Conservation (phyloP, 2,329 filamentous ascomycete genomes). For the Penicillium sp. region DNA sequence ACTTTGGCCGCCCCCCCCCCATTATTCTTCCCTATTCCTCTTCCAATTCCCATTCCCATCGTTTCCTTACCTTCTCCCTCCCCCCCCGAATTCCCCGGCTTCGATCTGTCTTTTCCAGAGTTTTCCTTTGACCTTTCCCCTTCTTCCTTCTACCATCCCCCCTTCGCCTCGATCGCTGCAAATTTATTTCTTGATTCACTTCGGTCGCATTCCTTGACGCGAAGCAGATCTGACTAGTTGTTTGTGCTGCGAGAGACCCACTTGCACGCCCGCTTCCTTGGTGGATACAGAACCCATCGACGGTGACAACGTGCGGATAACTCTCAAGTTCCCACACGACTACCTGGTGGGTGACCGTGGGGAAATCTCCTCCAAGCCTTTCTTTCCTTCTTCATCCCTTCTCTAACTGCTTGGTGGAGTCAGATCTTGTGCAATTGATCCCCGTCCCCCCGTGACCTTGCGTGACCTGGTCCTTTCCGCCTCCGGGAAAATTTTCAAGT, state of each 20-base stretch:
- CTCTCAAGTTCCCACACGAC: conserved; percentile 39
- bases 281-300: conserved; percentile 42
- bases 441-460: conserved; percentile 1
- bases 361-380: conserved; percentile 38
- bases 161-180: conserved; percentile 11
- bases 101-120: conserved; percentile 20
- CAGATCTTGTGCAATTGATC: conserved; percentile 21
- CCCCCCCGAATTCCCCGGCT: conserved; percentile 19
- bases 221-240: conserved; percentile 37
- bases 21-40: conserved; percentile 14
- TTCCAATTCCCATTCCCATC: too few relatives aligned
- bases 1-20: conserved; percentile 21
- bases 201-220: conserved; percentile 28
- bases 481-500: conserved; percentile 22
- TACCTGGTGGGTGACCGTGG: conserved; percentile 43
- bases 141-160: conserved; percentile 12
- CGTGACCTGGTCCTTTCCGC: conserved; percentile 20
- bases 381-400: conserved; percentile 28
- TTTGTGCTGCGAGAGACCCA: conserved; percentile 39
- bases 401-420: conserved; percentile 33
- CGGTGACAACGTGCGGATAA: conserved; percentile 44
- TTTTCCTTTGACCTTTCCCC: conserved; percentile 16
- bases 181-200: conserved; percentile 3
- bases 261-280: conserved; percentile 38
- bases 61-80: conserved; percentile 13